These are phyloP conservation scores for Eimeria zaria DNA, from an alignment of 169 alveolate species.

Conservation along the genomic window DNA sequence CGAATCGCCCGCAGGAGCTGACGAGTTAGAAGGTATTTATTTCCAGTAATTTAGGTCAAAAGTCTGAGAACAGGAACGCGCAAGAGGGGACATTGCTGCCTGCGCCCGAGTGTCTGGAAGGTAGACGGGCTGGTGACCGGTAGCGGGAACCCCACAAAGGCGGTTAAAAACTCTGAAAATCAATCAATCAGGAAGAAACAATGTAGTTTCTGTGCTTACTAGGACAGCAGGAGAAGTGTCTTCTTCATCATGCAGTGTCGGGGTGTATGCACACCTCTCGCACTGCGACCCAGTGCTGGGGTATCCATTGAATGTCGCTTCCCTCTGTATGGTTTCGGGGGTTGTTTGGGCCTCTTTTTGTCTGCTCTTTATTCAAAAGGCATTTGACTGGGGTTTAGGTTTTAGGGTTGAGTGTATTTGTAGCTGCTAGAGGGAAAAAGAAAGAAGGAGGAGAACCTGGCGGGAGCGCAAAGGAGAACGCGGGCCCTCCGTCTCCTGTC, in stretches of 20 bases:
- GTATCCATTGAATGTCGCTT: constrained; percentile 67
- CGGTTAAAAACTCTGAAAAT: constrained; percentile 19
- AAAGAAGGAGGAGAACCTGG: constrained; percentile 7
- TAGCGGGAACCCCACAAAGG: not conserved
- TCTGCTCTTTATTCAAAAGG: constrained; percentile 30
- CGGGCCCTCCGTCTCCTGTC: constrained; percentile 80
- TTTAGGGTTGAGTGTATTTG: not conserved
- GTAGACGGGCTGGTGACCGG: constrained; percentile 48
- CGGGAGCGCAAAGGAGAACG: constrained; percentile 20
- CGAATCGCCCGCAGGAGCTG: not conserved
- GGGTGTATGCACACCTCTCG: constrained; percentile 76
- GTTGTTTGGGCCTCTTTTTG: not conserved
- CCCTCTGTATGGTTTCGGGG: not conserved
- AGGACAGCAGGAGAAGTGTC: not conserved
- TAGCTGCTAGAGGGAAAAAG: not conserved
- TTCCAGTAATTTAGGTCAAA: not conserved
- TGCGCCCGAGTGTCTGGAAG: constrained; percentile 34
- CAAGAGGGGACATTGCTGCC: not conserved
- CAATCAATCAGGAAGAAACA: not conserved
- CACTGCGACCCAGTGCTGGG: constrained; percentile 74
- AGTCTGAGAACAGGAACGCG: not conserved
- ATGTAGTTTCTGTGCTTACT: not conserved
- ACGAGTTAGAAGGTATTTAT: not conserved
- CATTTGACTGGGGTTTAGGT: not conserved
- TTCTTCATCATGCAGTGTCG: constrained; percentile 34